phyloP scores from a whole-genome alignment of 176 grass and related monocot species.

The Pontederia paniculata region DNA sequence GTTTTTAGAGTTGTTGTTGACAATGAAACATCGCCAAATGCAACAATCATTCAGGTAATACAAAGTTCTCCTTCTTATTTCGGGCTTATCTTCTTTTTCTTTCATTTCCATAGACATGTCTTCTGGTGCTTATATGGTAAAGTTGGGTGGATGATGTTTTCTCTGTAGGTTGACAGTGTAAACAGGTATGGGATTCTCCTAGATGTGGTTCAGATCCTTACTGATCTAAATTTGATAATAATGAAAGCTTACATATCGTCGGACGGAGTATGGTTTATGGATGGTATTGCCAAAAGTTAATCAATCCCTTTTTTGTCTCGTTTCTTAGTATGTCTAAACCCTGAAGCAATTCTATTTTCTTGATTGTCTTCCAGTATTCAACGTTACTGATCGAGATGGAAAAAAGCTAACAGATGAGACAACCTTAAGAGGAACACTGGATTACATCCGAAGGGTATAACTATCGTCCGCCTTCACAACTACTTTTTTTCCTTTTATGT shows the following conservation, averaged over 20 bases:
- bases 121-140: too few species aligned
- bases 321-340: neutral
- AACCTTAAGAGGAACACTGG: neutral
- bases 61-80: too few species aligned
- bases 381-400: conserved; percentile 11
- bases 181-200: conserved; percentile 15
- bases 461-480: neutral
- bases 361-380: neutral
- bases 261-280: conserved; percentile 17
- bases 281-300: neutral
- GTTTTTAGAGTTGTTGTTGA: neutral
- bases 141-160: too few species aligned
- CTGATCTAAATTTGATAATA: conserved; percentile 8
- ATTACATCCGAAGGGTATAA: conserved; percentile 11
- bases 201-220: conserved; percentile 14
- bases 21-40: too few species aligned
- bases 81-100: too few species aligned
- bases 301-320: neutral
- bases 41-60: too few species aligned
- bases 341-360: neutral
- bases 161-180: neutral
- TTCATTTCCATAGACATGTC: too few species aligned
- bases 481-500: neutral
- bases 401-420: neutral
- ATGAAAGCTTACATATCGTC: conserved; percentile 12